Base-by-base conservation (phyloP, 345 rosid genomes). In the Populus euphratica region DNA sequence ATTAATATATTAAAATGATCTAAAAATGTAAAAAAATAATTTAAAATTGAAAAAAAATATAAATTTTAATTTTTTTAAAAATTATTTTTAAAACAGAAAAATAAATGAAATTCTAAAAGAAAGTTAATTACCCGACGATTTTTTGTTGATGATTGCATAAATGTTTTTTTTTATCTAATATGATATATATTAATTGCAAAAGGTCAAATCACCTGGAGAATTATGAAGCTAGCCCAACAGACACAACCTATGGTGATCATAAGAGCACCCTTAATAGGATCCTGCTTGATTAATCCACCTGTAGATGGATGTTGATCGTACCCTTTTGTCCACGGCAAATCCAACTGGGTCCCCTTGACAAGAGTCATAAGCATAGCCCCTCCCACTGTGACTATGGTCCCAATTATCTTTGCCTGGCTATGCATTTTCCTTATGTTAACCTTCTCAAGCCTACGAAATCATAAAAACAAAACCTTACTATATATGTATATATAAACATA, bases 361-460 rank as follows among this genome's bases (percentile, higher is more conserved):
- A 87, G 76, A 47, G 96, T 90, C 98, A 96, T 93, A 21, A 96
- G 21, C 94, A 91, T 92, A 31, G 99, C 99, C 81, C 97, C 99
- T 31, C 94, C 94, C 50, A 93, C 89, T 35, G 97, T 90, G 65
- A 96, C 92, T 31, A 90, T 5, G 7, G 99, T 96, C 52, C 99
- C 98, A n/a, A 89, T 14, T 68, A 92, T 81, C 89, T 93, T 96
- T 73, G 93, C 99, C 78, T 84, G 90, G 90, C 97, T 91, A 29
- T 80, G 93, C 63, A 89, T 11, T 69, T 84, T 88, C 82, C 73
- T 81, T 31, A 90, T 29, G 23, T 87, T 85, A 13, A 96, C 88
- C 76, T 82, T 90, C 91, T 96, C 99, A 21, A 96, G 85, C 87
- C 98, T 93, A 68, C 36, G 76, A 43, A 54, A 59, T 5, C 43